These are phyloP conservation scores for Neurospora intermedia DNA, from an alignment of 495 filamentous ascomycete species.

Conservation along the genomic window DNA sequence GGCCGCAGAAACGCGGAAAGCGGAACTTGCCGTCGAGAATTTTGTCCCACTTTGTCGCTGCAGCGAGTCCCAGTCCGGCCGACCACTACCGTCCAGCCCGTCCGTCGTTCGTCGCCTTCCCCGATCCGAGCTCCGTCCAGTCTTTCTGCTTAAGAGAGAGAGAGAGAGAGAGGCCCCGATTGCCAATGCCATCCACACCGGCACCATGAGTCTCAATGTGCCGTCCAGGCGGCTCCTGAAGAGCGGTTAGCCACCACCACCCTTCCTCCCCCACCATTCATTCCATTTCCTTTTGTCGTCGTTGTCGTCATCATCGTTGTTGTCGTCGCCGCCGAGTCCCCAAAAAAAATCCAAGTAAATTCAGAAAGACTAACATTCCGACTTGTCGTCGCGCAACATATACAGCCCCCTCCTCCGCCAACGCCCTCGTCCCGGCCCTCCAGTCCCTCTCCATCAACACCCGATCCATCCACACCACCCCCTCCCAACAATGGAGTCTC, in stretches of 20 bases:
- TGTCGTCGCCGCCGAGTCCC: neutral
- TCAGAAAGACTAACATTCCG: neutral
- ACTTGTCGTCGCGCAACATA: constrained; percentile 3
- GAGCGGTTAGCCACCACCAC: constrained; percentile 22
- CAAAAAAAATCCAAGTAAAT: neutral
- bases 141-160: neutral
- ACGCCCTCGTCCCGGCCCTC: constrained; percentile 14
- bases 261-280: neutral
- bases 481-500: constrained; percentile 18
- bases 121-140: neutral
- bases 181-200: constrained; percentile 17
- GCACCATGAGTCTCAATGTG: constrained; percentile 34
- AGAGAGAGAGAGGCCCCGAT: neutral
- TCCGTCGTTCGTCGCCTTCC: neutral
- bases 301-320: neutral
- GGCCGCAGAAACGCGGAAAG: neutral
- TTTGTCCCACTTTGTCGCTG: neutral
- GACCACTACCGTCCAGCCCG: neutral
- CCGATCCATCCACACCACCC: constrained; percentile 22
- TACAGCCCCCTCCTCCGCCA: constrained; percentile 4
- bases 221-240: constrained; percentile 32
- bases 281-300: neutral
- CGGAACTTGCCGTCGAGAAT: neutral
- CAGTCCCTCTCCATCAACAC: constrained; percentile 15
- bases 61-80: neutral